Evolutionary conservation across 2,329 filamentous ascomycete species (phyloP).

Genomic region (Orbilia ellipsospora): DNA sequence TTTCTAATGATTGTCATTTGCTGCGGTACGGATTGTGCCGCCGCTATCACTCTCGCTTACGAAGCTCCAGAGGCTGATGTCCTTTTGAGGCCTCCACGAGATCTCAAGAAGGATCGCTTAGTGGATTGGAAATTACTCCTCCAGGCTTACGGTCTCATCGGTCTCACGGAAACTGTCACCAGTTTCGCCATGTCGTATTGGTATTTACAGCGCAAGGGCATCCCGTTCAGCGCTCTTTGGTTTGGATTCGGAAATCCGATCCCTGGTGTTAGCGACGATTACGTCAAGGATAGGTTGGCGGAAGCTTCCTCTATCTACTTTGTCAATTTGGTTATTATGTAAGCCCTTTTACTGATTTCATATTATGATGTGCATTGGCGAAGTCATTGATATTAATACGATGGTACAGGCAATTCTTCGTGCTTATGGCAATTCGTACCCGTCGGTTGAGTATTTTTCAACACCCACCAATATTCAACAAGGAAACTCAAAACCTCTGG

Average conservation of each 20-base stretch:
- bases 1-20: constrained; percentile 74
- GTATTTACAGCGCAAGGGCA: constrained; percentile 72
- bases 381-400: neutral
- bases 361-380: too few species aligned
- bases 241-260: constrained; percentile 72
- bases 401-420: constrained; percentile 67
- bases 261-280: constrained; percentile 66
- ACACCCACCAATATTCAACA: constrained; percentile 75
- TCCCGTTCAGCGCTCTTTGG: constrained; percentile 74
- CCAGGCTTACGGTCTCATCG: constrained; percentile 78
- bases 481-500: constrained; percentile 73
- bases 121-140: constrained; percentile 79
- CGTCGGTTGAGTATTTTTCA: constrained; percentile 75
- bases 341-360: constrained; percentile 62
- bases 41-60: constrained; percentile 78
- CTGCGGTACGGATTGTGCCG: constrained; percentile 81
- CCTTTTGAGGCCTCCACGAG: constrained; percentile 74
- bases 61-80: constrained; percentile 82
- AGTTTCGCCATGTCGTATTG: constrained; percentile 75
- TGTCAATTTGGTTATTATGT: constrained; percentile 81
- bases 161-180: constrained; percentile 71
- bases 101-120: constrained; percentile 75
- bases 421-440: constrained; percentile 70
- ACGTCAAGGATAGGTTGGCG: constrained; percentile 70
- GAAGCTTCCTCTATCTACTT: constrained; percentile 80